These are phyloP conservation scores for Tetracentron sinense DNA, from an alignment of 164 flowering plant species.

Conservation along the genomic window DNA sequence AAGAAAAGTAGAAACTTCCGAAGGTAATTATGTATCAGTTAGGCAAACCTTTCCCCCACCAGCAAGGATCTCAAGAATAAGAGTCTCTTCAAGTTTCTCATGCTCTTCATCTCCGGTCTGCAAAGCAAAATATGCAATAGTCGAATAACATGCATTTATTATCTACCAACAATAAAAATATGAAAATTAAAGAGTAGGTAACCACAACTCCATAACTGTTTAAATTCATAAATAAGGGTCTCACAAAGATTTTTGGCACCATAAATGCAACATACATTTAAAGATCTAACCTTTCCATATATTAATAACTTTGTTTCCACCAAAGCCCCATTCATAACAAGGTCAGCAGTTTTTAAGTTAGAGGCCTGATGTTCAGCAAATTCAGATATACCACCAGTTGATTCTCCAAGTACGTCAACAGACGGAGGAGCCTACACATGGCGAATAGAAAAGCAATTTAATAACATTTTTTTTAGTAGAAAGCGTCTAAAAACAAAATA, in stretches of 20 bases:
- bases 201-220: no score
- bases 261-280: background rate
- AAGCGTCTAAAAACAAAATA: constrained; percentile 1
- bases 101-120: constrained; percentile 42
- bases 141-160: no score
- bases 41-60: constrained; percentile 85
- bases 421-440: constrained; percentile 64
- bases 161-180: no score
- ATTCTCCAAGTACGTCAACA: constrained; percentile 50
- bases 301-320: constrained; percentile 66
- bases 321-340: constrained; percentile 78
- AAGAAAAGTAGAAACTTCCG: background rate
- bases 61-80: constrained; percentile 79
- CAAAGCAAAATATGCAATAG: constrained; percentile 2
- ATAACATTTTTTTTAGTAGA: constrained; percentile 3
- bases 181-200: no score
- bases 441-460: constrained; percentile 7
- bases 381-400: constrained; percentile 27
- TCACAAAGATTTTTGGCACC: background rate
- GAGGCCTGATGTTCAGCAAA: constrained; percentile 29
- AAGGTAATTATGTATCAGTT: background rate
- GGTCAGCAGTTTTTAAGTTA: constrained; percentile 57
- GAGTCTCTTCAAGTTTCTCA: constrained; percentile 47
- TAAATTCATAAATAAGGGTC: background rate
- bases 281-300: constrained; percentile 75